A percentile compares a stretch with the other conserved stretches of the same genome.
phyloP scores from a whole-genome alignment of 768 basidiomycete species.

The Pleurotus cornucopiae region DNA sequence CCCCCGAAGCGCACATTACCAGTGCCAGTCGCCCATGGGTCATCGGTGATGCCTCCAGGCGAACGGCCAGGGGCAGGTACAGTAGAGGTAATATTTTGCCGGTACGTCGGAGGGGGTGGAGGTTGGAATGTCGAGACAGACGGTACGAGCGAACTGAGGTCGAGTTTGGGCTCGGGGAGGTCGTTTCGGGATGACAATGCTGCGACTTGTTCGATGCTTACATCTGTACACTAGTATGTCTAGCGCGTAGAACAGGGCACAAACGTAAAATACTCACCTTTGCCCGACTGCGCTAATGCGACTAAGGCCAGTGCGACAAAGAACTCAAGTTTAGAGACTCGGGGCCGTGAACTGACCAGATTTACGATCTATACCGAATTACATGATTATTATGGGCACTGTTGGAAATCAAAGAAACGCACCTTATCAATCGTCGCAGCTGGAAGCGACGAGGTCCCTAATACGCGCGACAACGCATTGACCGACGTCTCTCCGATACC shows the following conservation, averaged over 20 bases:
- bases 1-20: neutral
- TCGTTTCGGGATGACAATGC: conserved; percentile 73
- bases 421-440: conserved; percentile 84
- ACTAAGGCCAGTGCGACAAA: conserved; percentile 88
- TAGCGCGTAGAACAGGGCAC: conserved; percentile 3
- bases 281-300: conserved; percentile 77
- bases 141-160: conserved; percentile 54
- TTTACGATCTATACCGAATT: conserved; percentile 71
- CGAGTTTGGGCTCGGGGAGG: conserved; percentile 69
- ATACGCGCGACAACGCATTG: conserved; percentile 74
- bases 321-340: conserved; percentile 87
- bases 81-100: conserved; percentile 37
- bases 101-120: conserved; percentile 29
- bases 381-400: conserved; percentile 6
- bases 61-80: conserved; percentile 28
- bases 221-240: conserved; percentile 39
- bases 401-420: conserved; percentile 10
- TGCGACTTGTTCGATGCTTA: conserved; percentile 79
- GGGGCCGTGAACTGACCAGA: conserved; percentile 74
- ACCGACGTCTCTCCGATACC: conserved; percentile 78
- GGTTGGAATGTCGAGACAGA: conserved; percentile 48
- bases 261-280: conserved; percentile 44
- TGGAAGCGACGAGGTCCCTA: conserved; percentile 73
- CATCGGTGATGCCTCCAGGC: conserved; percentile 54
- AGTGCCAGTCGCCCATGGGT: conserved; percentile 47